These are phyloP conservation scores for Aspergillus terreus DNA, from an alignment of 2,329 filamentous ascomycete species.

Conservation along the genomic window DNA sequence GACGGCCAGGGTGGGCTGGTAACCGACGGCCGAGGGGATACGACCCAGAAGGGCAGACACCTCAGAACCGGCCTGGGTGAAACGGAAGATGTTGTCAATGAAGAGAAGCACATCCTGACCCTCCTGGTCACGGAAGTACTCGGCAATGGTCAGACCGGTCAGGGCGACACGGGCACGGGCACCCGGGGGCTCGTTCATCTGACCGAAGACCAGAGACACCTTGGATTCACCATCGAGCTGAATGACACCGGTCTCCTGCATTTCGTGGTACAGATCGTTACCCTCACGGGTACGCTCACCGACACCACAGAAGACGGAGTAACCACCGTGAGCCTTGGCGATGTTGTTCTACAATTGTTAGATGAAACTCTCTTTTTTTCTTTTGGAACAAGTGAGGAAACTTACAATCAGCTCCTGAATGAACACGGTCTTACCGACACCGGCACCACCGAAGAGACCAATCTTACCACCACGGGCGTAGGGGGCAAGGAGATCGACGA, in stretches of 20 bases:
- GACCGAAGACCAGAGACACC: constrained; percentile 98
- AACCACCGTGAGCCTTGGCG: constrained; percentile 99
- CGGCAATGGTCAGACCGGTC: constrained; percentile 67
- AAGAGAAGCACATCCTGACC: constrained; percentile 98
- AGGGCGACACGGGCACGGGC: constrained; percentile 99
- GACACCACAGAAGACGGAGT: constrained; percentile 99
- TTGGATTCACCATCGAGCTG: constrained; percentile 99
- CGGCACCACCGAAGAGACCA: constrained; percentile 99
- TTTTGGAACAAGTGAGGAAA: constrained; percentile 6
- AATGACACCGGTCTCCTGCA: constrained; percentile 99
- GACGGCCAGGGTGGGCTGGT: constrained; percentile 96
- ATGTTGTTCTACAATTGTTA: constrained; percentile 80
- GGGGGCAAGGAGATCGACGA: constrained; percentile 96
- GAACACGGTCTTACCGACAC: constrained; percentile 99
- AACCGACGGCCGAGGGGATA: constrained; percentile 99
- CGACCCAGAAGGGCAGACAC: constrained; percentile 98
- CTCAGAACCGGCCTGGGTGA: constrained; percentile 99
- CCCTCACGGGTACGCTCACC: constrained; percentile 99
- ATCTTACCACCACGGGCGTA: constrained; percentile 99
- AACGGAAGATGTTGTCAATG: constrained; percentile 99
- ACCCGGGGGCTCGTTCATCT: constrained; percentile 99
- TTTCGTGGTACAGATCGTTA: constrained; percentile 99
- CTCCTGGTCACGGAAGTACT: constrained; percentile 76
- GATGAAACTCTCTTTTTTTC: not conserved
- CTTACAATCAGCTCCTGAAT: constrained; percentile 97